Conservation (phyloP, 2,329 filamentous ascomycete species). For the Paraconiothyrium brasiliense region DNA sequence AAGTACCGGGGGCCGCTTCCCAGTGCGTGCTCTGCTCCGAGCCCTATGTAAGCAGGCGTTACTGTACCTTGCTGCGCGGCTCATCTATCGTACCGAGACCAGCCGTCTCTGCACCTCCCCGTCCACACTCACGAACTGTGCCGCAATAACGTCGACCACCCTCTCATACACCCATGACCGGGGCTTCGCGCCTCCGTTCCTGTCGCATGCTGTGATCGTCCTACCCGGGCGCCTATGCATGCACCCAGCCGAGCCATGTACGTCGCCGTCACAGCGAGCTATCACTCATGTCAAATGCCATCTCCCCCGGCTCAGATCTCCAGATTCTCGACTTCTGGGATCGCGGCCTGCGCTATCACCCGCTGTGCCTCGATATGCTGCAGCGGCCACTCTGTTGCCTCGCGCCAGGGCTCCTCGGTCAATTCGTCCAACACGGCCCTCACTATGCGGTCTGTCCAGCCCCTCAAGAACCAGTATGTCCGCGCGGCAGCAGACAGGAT, state of each 20-base stretch:
- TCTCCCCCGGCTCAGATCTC: conserved; percentile 8
- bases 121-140: neutral
- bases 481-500: conserved; percentile 45
- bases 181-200: conserved; percentile 2
- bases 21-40: neutral
- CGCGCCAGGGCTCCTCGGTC: conserved; percentile 36
- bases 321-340: conserved; percentile 1
- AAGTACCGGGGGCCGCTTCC: neutral
- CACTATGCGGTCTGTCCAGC: conserved; percentile 44
- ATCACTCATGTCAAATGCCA: neutral
- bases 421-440: conserved; percentile 31
- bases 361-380: conserved; percentile 26
- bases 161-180: conserved; percentile 7
- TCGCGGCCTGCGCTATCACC: neutral
- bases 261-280: neutral
- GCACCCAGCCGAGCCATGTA: conserved; percentile 4
- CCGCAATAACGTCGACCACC: conserved; percentile 9
- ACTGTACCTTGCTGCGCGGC: conserved; percentile 2
- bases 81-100: neutral
- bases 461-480: conserved; percentile 53
- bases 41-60: neutral
- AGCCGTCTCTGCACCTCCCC: neutral
- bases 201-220: conserved; percentile 6
- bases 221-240: conserved; percentile 7
- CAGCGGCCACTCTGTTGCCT: conserved; percentile 38